A percentile compares a stretch with the other conserved stretches of the same genome.
These are phyloP conservation scores for Blepharisma japonicum DNA, from an alignment of 73 alveolate genomes.

Conservation along the genomic window DNA sequence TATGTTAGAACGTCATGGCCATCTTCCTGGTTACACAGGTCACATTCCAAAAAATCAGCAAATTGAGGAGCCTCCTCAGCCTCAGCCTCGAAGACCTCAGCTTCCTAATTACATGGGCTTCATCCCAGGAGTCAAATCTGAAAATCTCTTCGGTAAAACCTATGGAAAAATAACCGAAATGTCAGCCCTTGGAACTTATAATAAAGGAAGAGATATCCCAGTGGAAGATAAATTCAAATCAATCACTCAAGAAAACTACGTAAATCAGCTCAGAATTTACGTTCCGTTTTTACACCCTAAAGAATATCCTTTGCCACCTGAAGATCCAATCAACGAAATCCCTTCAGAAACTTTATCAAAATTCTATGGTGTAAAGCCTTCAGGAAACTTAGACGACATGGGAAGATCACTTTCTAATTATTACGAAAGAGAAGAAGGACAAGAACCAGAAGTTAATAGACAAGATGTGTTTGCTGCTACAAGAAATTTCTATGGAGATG, in stretches of 20 bases:
- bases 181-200: constrained; percentile 40
- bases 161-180: constrained; percentile 65
- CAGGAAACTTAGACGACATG: too few relatives aligned
- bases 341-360: too few relatives aligned
- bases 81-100: constrained; percentile 44
- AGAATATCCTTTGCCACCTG: not conserved
- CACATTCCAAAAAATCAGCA: constrained; percentile 57
- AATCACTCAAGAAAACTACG: constrained; percentile 38
- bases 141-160: constrained; percentile 78
- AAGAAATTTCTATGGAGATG: too few relatives aligned
- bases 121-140: constrained; percentile 80
- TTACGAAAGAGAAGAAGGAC: too few relatives aligned
- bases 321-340: not conserved
- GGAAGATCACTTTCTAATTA: too few relatives aligned
- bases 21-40: constrained; percentile 86
- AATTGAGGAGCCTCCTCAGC: constrained; percentile 45
- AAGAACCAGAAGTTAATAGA: too few relatives aligned
- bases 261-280: constrained; percentile 15
- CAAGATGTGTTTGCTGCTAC: too few relatives aligned
- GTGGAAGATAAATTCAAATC: constrained; percentile 45
- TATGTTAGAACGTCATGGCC: constrained; percentile 21
- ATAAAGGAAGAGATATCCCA: constrained; percentile 57
- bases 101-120: constrained; percentile 75
- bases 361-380: too few relatives aligned
- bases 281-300: not conserved